Percentiles rank a stretch among this genome's conserved stretches.
Conservation (phyloP, 495 filamentous ascomycete genomes). For the Penicillium malachiteum region DNA sequence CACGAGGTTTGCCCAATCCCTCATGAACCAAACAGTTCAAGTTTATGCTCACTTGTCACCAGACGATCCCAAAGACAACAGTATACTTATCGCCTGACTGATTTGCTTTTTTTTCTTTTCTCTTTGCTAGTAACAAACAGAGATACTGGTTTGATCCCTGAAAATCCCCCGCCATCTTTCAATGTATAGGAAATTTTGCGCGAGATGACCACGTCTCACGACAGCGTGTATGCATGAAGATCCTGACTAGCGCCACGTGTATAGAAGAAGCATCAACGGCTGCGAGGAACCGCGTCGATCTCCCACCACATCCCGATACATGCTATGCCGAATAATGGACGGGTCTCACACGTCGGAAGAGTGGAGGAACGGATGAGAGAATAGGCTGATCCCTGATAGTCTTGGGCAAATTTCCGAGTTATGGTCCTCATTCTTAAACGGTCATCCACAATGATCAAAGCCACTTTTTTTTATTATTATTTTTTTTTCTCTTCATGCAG, state of each 20-base stretch:
- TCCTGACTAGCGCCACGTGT: constrained; percentile 48
- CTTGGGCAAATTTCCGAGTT: constrained; percentile 16
- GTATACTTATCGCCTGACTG: constrained; percentile 13
- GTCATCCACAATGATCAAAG: constrained; percentile 18
- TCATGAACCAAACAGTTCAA: background rate
- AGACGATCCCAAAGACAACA: constrained; percentile 6
- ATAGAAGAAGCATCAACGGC: constrained; percentile 43
- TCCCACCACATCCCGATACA: constrained; percentile 36
- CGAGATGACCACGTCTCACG: constrained; percentile 3
- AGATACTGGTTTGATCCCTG: background rate
- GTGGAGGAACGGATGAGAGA: background rate
- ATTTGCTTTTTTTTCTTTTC: background rate
- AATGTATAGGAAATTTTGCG: background rate
- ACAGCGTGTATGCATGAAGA: constrained; percentile 39
- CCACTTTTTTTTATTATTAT: constrained; percentile 4
- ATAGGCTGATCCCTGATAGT: constrained; percentile 18
- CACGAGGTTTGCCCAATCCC: constrained; percentile 13
- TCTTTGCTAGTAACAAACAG: background rate
- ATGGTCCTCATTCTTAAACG: constrained; percentile 16
- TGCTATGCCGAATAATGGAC: constrained; percentile 10
- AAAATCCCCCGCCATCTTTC: background rate
- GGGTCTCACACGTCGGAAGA: constrained; percentile 6
- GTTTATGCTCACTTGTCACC: constrained; percentile 21
- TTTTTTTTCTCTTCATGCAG: constrained; percentile 11
- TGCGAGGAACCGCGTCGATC: constrained; percentile 48